Conservation (phyloP, 495 filamentous ascomycete species). For the Podospora fimiseda region DNA sequence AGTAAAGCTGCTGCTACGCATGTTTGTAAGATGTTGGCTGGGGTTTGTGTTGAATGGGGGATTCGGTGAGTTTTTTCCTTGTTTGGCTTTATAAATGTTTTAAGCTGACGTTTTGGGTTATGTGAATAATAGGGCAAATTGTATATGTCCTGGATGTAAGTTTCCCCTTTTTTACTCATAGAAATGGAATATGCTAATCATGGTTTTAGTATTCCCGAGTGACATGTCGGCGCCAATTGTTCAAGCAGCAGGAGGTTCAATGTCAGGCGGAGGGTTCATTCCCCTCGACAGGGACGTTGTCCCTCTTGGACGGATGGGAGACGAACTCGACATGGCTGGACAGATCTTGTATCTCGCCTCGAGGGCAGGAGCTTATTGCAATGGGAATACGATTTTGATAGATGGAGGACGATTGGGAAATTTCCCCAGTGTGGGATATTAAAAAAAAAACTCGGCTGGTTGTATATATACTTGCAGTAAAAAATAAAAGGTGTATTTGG, state of each 20-base stretch:
- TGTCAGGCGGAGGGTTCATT: slow-evolving; percentile 14
- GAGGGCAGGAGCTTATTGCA: slow-evolving; percentile 57
- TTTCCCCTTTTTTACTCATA: neutral
- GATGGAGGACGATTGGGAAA: slow-evolving; percentile 56
- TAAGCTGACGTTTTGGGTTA: slow-evolving; percentile 29
- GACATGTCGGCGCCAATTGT: slow-evolving; percentile 54
- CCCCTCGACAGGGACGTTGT: slow-evolving; percentile 21
- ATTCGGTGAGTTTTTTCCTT: slow-evolving; percentile 39
- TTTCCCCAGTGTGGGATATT: slow-evolving; percentile 50
- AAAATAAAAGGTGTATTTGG: neutral
- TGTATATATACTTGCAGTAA: neutral
- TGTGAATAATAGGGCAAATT: slow-evolving; percentile 45
- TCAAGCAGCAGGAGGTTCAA: slow-evolving; percentile 35
- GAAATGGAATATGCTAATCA: neutral
- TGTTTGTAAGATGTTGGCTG: slow-evolving; percentile 56
- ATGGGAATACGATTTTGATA: slow-evolving; percentile 50
- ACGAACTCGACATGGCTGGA: slow-evolving; percentile 53
- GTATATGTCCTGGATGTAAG: slow-evolving; percentile 62
- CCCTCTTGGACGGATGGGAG: slow-evolving; percentile 31
- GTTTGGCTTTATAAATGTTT: neutral
- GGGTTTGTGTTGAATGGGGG: slow-evolving; percentile 46
- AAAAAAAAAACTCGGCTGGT: neutral
- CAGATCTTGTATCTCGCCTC: slow-evolving; percentile 56
- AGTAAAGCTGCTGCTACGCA: slow-evolving; percentile 61
- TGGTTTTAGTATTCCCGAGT: slow-evolving; percentile 49